Evolutionary conservation across 78 protist genomes (phyloP).

Genomic region (Dictyostelium capitatum): DNA sequence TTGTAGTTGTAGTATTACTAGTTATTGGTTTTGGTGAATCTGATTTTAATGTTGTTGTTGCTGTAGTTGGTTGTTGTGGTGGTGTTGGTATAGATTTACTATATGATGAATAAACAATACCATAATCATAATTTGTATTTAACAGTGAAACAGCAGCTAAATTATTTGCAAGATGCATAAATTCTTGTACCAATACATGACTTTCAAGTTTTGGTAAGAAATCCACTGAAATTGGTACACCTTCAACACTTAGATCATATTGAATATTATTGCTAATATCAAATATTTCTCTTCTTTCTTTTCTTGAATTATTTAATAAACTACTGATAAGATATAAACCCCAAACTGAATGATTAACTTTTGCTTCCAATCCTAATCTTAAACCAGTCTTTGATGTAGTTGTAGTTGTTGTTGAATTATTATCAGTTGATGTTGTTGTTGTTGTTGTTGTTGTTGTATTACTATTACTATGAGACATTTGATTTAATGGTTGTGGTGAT

Average conservation of each 20-base stretch:
- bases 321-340: conserved; percentile 58
- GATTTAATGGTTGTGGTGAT: conserved; percentile 1
- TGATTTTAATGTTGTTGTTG: neutral
- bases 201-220: conserved; percentile 62
- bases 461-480: neutral
- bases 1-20: neutral
- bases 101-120: conserved; percentile 54
- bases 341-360: conserved; percentile 67
- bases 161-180: conserved; percentile 76
- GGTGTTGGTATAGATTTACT: conserved; percentile 1
- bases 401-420: neutral
- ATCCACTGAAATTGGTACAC: conserved; percentile 45
- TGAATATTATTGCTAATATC: conserved; percentile 66
- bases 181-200: conserved; percentile 74
- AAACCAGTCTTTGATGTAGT: neutral
- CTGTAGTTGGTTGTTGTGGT: neutral
- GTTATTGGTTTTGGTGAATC: neutral
- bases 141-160: conserved; percentile 56
- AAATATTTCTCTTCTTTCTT: conserved; percentile 64
- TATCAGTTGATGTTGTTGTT: neutral
- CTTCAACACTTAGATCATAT: conserved; percentile 58
- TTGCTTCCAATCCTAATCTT: conserved; percentile 27
- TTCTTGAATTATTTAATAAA: conserved; percentile 46
- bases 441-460: neutral
- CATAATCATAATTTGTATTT: conserved; percentile 40